Base-by-base conservation (phyloP, 768 basidiomycete genomes). In the Mrakia blollopis region DNA sequence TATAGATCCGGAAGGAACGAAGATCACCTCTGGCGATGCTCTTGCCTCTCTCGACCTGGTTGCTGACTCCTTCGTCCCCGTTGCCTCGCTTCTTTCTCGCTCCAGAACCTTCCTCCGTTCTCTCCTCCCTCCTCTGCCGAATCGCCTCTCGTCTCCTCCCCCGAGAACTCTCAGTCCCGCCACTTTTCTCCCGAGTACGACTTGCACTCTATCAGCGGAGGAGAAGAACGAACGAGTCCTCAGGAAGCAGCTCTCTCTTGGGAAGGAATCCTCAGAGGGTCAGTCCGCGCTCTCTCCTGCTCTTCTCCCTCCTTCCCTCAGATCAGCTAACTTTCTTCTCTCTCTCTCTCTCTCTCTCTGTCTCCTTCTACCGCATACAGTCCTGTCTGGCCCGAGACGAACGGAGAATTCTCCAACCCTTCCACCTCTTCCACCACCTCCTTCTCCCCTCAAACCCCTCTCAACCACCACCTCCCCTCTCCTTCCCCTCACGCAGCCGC, bases 221-320 rank as follows among this genome's bases (percentile, higher is more conserved):
- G 32, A 18, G 72, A 52, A 16, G 72, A 50, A 4, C 57, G 35
- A 14, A 30, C 47, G 11, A 50, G 47, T 44, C 28, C 52, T 2
- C 13, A 39, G 4, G 57, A 73, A 16, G 14, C 28, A n/a, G 72
- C 57, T 25, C 8, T 73, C 0, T 62, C 60, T 5, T 73, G 72
- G 72, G 72, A 62, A 16, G 72, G 72, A 25, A 73, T 73, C 60
- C 60, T 73, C 32, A 35, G 39, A 30, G 60, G 37, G 28, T 39
- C 72, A 37, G 32, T 39, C 28, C 30, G 3, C 13, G 2, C 70
- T 3, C 16, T 37, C 32, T 30, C n/a, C 21, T 35, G 8, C 6
- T 9, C 3, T 28, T 44, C 67, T 28, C 37, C 23, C n/a, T 28
- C 47, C 10, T 30, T 70, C 37, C 11, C 28, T 73, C 60, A 5